Evolutionary conservation across 208 protist species (phyloP).

Genomic region (Angomonas desouzai): DNA sequence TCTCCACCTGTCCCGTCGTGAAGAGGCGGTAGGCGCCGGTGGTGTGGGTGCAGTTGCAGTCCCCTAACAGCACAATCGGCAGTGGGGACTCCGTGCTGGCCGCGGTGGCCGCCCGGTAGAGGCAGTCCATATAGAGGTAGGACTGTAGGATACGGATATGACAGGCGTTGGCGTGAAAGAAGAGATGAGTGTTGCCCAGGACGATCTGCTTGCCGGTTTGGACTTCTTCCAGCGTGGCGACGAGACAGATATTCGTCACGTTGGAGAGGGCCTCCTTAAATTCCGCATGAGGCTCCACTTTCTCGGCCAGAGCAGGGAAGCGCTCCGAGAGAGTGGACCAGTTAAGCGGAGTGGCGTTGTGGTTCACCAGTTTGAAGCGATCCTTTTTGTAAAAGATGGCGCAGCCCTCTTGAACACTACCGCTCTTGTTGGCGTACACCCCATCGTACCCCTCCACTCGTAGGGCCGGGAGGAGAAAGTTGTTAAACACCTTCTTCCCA

Average conservation of each 20-base stretch:
- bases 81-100: not conserved
- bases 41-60: conserved; percentile 85
- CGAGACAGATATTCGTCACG: conserved; percentile 52
- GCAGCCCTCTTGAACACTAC: conserved; percentile 73
- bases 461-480: conserved; percentile 66
- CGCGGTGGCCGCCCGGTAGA: not conserved
- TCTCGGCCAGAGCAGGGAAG: conserved; percentile 35
- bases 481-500: conserved; percentile 69
- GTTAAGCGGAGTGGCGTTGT: conserved; percentile 51
- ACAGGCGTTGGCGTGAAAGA: conserved; percentile 87
- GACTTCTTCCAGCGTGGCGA: conserved; percentile 39
- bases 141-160: conserved; percentile 89
- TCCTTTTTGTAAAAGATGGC: conserved; percentile 48
- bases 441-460: conserved; percentile 60
- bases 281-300: conserved; percentile 39
- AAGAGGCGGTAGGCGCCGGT: conserved; percentile 82
- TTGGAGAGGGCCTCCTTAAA: conserved; percentile 59
- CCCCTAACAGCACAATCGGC: conserved; percentile 72
- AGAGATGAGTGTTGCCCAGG: conserved; percentile 89
- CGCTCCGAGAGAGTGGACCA: conserved; percentile 36
- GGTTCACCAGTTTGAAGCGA: conserved; percentile 41
- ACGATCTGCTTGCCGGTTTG: conserved; percentile 49
- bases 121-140: conserved; percentile 53
- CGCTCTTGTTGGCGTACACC: conserved; percentile 73
- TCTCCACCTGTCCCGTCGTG: conserved; percentile 64